phyloP scores from a whole-genome alignment of 2,329 filamentous ascomycete species.

The Pseudocercospora musae region DNA sequence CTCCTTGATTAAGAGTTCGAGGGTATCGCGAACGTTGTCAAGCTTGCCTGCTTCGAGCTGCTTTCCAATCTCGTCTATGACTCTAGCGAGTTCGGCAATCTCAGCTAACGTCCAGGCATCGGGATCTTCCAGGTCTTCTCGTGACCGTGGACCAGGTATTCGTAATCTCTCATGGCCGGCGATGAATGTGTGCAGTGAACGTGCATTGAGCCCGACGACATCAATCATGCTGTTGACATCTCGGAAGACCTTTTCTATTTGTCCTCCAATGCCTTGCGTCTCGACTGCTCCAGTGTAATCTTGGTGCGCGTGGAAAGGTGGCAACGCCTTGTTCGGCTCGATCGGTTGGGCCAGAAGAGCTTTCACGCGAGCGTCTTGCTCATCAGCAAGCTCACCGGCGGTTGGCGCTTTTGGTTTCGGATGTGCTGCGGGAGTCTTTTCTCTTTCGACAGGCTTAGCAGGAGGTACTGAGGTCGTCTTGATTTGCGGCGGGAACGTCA shows the following conservation, averaged over 20 bases:
- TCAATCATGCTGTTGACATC: constrained; percentile 95
- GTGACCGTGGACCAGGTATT: constrained; percentile 54
- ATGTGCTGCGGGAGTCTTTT: constrained; percentile 26
- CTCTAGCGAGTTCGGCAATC: constrained; percentile 60
- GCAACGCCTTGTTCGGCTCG: constrained; percentile 59
- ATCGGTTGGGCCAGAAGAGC: constrained; percentile 59
- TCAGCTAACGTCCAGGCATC: constrained; percentile 72
- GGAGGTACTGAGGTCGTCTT: constrained; percentile 32
- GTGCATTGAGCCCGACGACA: constrained; percentile 80
- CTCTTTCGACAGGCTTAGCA: constrained; percentile 31
- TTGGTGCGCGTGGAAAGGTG: constrained; percentile 63
- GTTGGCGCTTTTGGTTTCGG: constrained; percentile 39
- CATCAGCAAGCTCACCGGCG: constrained; percentile 55
- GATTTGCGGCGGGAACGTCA: constrained; percentile 28
- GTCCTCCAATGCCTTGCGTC: constrained; percentile 44
- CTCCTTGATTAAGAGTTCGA: constrained; percentile 61
- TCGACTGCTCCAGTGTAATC: constrained; percentile 42
- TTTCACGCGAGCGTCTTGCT: constrained; percentile 68
- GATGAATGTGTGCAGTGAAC: constrained; percentile 60
- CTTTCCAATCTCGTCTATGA: constrained; percentile 54
- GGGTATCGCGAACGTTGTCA: constrained; percentile 64
- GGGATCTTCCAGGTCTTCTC: constrained; percentile 55
- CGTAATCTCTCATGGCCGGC: constrained; percentile 61
- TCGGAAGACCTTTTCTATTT: constrained; percentile 59
- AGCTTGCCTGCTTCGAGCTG: constrained; percentile 68